Percentiles rank a stretch among this genome's conserved stretches.
These are phyloP conservation scores for Kuraishia capsulata DNA, from an alignment of 805 yeast species.

Conservation along the genomic window DNA sequence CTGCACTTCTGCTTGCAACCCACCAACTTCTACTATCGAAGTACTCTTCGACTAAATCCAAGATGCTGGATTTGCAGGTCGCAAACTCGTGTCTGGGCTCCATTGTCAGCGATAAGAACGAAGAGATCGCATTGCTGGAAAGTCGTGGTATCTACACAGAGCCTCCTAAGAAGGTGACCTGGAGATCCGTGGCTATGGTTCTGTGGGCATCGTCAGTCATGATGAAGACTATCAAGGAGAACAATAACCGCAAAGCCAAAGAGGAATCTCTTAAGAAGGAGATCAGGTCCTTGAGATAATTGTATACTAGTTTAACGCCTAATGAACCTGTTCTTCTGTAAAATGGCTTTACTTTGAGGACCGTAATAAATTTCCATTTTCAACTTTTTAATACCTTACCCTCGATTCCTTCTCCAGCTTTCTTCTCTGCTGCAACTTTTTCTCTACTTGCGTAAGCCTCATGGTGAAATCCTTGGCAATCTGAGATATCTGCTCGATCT, in stretches of 20 bases:
- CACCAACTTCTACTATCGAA: neutral
- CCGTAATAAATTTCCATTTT: neutral
- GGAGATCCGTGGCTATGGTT: neutral
- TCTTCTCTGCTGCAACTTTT: slow-evolving; percentile 4
- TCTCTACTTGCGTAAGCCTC: slow-evolving; percentile 15
- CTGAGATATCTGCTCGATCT: slow-evolving; percentile 20
- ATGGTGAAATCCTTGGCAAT: slow-evolving; percentile 18
- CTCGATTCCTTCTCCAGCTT: neutral
- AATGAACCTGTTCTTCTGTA: neutral
- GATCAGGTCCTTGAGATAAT: slow-evolving; percentile 8
- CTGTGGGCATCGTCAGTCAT: neutral
- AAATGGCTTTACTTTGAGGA: neutral
- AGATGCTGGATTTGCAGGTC: neutral
- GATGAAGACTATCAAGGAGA: neutral
- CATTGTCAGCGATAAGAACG: neutral
- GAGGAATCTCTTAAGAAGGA: neutral
- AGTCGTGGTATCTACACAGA: neutral
- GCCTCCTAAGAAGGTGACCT: neutral
- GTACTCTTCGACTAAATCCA: neutral
- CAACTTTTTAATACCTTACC: neutral
- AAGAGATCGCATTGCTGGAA: neutral
- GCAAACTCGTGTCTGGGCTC: neutral
- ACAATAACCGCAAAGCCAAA: neutral
- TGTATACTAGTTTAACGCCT: neutral
- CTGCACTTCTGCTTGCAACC: neutral